Conservation (phyloP, 768 basidiomycete species). For the Amanita inopinata region DNA sequence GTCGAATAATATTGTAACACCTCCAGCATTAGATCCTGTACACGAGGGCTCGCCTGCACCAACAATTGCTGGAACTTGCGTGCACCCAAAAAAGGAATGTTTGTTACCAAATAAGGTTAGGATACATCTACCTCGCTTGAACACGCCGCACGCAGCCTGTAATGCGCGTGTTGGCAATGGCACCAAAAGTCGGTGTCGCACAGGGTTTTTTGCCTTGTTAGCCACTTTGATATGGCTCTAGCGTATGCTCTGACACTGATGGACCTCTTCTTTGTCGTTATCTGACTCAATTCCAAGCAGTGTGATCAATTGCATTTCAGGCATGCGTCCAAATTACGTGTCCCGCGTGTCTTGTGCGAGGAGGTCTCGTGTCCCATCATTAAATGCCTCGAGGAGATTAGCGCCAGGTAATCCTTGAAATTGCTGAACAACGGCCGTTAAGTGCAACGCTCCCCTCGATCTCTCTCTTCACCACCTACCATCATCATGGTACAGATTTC, state of each 20-base stretch:
- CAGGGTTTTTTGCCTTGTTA: too few species aligned
- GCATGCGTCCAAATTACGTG: constrained; percentile 4
- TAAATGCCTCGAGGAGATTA: constrained; percentile 6
- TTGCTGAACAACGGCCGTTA: constrained; percentile 4
- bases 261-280: too few species aligned
- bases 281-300: too few species aligned
- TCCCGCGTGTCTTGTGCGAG: constrained; percentile 7
- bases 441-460: neutral
- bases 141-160: too few species aligned
- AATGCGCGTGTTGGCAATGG: too few species aligned
- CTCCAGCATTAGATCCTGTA: too few species aligned
- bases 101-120: constrained; percentile 2
- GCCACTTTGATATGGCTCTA: neutral
- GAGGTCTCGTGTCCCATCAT: constrained; percentile 4
- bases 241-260: too few species aligned
- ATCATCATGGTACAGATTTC: constrained; percentile 8
- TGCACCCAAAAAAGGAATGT: constrained; percentile 2
- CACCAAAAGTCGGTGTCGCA: too few species aligned
- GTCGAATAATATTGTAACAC: too few species aligned
- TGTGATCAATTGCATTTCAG: neutral
- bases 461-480: constrained; percentile 1
- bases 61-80: neutral
- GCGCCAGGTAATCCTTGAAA: constrained; percentile 7
- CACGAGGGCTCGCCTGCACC: neutral
- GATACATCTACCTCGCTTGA: too few species aligned